phyloP scores from a whole-genome alignment of 179 eudicot species.

The Spinacia oleracea region DNA sequence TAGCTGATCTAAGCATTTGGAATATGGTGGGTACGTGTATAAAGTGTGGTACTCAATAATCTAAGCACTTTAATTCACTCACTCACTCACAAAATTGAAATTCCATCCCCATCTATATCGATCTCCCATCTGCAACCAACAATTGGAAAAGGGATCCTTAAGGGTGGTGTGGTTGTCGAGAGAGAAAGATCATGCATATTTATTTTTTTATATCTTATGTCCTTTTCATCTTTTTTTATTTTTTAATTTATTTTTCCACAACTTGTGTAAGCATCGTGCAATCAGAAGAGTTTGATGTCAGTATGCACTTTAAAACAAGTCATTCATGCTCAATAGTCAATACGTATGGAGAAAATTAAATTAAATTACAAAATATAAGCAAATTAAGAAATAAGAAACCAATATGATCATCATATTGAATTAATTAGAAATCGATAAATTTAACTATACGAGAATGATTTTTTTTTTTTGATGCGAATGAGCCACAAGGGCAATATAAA shows the following conservation, averaged over 20 bases:
- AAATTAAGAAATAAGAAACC: neutral
- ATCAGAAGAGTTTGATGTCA: slow-evolving; percentile 3
- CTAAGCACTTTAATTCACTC: neutral
- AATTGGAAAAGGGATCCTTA: neutral
- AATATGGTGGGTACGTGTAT: too few relatives aligned
- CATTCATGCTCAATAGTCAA: neutral
- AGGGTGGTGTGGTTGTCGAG: neutral
- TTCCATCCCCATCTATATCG: too few relatives aligned
- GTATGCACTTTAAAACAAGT: too few relatives aligned
- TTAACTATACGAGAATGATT: too few relatives aligned
- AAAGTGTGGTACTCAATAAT: neutral
- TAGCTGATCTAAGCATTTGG: too few relatives aligned
- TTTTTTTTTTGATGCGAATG: too few relatives aligned
- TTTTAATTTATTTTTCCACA: neutral
- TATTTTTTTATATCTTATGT: neutral
- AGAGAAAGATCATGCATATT: slow-evolving; percentile 2
- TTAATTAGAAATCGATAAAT: too few relatives aligned
- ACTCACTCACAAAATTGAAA: neutral
- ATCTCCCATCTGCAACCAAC: slow-evolving; percentile 1
- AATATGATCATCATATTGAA: neutral
- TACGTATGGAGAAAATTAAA: neutral
- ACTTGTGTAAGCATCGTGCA: neutral
- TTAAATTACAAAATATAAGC: neutral
- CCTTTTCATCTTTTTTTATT: neutral
- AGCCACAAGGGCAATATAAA: too few relatives aligned